Evolutionary conservation across 2,329 filamentous ascomycete species (phyloP), one percentile per base, ranked within the genome.

Genomic region (Ramichloridium luteum): DNA sequence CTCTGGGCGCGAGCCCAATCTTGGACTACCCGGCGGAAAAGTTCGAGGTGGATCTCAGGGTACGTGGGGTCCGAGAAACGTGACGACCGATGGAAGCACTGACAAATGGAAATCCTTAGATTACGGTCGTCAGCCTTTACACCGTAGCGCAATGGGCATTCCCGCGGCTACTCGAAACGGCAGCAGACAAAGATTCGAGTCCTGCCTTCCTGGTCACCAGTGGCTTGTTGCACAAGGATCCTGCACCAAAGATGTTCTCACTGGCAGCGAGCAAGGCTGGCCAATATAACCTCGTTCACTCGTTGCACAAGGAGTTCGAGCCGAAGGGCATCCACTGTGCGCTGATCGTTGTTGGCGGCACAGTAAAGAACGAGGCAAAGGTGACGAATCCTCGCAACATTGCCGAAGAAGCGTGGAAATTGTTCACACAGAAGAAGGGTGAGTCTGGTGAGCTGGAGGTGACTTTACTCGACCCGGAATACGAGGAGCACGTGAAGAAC

Each of bases 141-240:
- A 43, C 55, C 6, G 48, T 62, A 11, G 54, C 61, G 1, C 56
- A 62, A 41, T 59, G 60, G 50, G 58, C 58, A 16, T 52, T 68
- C 1, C 65, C 65, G 0, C 49, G 54, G 20, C 50, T 57, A 13
- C 30, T 43, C 0, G 44, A 60, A 5, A 46, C 30, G 11, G 32
- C 36, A 5, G 34, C 47, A 1, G 45, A 50, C 17, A 25, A 39
- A 1, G 30, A 28, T 6, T 20, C 30, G 5, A 30, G 29, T 13
- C 63, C 65, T 1, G 53, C 58, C 0, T 46, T 69, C 4, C 45
- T 69, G 6, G 61, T 68, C n/a, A 67, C 64, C 1, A 62, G 55
- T 47, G 62, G 43, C 15, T 48, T 59, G 14, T 52, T 69, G 3
- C 61, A 61, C 6, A 53, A 56, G 35, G 45, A 61, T 5, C 66